Conservation (phyloP, 129 eudicot species). For the Helianthus annuus region HanXRQr2.0-SUNRISE NC_035438.2:43685001-43685500, state of each 20-base stretch:
- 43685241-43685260: constrained; percentile 78
- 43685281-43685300: constrained; percentile 44
- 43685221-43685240: constrained; percentile 82
- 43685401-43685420: constrained; percentile 1
- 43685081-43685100: constrained; percentile 31
- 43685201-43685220: constrained; percentile 94
- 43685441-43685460: constrained; percentile 9
- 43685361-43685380: constrained; percentile 24
- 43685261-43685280: constrained; percentile 76
- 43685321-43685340: neutral
- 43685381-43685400: constrained; percentile 12
- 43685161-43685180: constrained; percentile 46
- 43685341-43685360: constrained; percentile 17
- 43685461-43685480: neutral
- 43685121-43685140: constrained; percentile 26
- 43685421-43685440: neutral
- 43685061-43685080: constrained; percentile 52
- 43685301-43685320: neutral
- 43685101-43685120: constrained; percentile 30
- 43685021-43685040: constrained; percentile 45
- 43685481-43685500: neutral
- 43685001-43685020: constrained; percentile 45
- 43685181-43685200: constrained; percentile 74
- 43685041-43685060: constrained; percentile 49
- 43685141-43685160: constrained; percentile 39